Percentiles rank a stretch among this genome's conserved stretches.
phyloP scores from a whole-genome alignment of 768 basidiomycete genomes.

The Leccinum incarnatum region DNA sequence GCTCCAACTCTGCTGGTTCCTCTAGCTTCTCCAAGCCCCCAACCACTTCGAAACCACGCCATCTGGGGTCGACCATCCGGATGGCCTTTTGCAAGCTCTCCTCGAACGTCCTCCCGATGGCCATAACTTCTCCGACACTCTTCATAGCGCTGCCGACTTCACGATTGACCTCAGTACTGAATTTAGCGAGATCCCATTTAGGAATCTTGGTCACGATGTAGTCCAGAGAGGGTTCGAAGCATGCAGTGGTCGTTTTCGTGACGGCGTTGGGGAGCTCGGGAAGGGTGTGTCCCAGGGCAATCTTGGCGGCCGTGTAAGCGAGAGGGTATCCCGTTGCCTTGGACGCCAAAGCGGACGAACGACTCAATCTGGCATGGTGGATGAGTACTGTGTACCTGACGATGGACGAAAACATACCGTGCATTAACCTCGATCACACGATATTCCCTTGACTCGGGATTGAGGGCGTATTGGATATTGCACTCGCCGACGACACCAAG shows the following conservation, averaged over 20 bases:
- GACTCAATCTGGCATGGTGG: conserved; percentile 52
- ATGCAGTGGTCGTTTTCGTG: conserved; percentile 98
- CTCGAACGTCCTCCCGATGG: conserved; percentile 98
- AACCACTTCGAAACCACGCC: conserved; percentile 97
- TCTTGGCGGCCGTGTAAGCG: conserved; percentile 98
- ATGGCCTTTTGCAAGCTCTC: conserved; percentile 98
- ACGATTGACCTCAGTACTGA: conserved; percentile 89
- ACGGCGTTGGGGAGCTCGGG: conserved; percentile 98
- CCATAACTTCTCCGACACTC: conserved; percentile 99
- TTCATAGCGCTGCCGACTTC: conserved; percentile 98
- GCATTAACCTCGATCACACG: conserved; percentile 99
- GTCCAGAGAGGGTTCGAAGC: conserved; percentile 97
- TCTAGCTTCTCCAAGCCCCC: conserved; percentile 85
- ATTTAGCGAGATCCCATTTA: conserved; percentile 99
- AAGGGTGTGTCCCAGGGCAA: conserved; percentile 94
- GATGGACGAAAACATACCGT: conserved; percentile 43
- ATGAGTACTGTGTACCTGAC: background rate
- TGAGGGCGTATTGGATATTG: conserved; percentile 98
- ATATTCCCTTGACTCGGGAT: conserved; percentile 89
- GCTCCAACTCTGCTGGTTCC: conserved; percentile 60
- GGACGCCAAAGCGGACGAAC: conserved; percentile 93
- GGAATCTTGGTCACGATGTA: conserved; percentile 99
- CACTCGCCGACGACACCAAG: conserved; percentile 92
- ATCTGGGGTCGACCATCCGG: conserved; percentile 94
- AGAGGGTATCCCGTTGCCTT: conserved; percentile 99